These are phyloP conservation scores for Termitomyces sp. DNA, from an alignment of 768 basidiomycete genomes.

Conservation along the genomic window DNA sequence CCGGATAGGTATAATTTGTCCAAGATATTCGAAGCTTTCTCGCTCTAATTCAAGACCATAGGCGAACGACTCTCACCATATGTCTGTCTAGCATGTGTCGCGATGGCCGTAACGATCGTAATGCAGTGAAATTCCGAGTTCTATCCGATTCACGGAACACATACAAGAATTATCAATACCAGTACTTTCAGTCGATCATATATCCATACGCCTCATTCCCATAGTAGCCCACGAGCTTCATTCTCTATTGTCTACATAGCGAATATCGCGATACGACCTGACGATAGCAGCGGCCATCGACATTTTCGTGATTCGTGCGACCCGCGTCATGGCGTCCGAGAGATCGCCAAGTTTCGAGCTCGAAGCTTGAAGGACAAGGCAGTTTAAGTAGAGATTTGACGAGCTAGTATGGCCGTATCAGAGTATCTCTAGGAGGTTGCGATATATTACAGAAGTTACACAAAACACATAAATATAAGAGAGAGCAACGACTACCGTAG, in stretches of 20 bases:
- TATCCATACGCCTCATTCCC: not conserved
- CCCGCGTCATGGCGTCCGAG: not conserved
- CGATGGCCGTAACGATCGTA: slow-evolving; percentile 80
- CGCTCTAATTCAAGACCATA: slow-evolving; percentile 23
- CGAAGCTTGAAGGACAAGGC: not conserved
- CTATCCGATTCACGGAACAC: slow-evolving; percentile 2
- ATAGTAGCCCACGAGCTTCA: not conserved
- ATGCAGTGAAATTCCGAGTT: slow-evolving; percentile 25
- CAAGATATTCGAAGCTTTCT: not conserved
- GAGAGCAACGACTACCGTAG: not conserved
- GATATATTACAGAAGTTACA: slow-evolving; percentile 17
- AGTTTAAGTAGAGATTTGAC: not conserved
- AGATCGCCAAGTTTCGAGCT: too few species aligned
- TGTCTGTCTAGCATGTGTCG: slow-evolving; percentile 86
- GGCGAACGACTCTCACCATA: slow-evolving; percentile 96
- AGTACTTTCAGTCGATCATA: not conserved
- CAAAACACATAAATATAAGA: slow-evolving; percentile 6
- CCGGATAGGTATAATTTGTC: slow-evolving; percentile 68
- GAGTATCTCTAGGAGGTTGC: slow-evolving; percentile 3
- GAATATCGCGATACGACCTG: not conserved
- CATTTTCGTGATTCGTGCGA: not conserved
- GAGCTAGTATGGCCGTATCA: not conserved
- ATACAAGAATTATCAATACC: not conserved
- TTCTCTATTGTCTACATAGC: not conserved
- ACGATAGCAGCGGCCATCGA: too few species aligned